Conservation (phyloP, 768 basidiomycete species). For the Russula brevipes region DNA sequence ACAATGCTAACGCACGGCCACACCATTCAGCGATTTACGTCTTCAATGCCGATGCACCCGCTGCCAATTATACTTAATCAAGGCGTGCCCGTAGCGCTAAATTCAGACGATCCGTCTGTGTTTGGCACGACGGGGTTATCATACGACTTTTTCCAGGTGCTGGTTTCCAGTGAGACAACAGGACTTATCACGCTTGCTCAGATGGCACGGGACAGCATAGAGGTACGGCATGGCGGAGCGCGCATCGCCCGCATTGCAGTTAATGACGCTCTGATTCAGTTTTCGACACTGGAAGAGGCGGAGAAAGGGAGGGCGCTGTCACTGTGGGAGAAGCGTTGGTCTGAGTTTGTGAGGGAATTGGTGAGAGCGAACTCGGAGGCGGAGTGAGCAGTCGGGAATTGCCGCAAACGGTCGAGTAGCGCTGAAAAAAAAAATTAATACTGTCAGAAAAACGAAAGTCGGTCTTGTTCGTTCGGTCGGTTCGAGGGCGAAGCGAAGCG, state of each 20-base stretch:
- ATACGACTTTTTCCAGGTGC: slow-evolving; percentile 75
- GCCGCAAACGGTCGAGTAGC: background rate
- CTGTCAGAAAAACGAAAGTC: too few species aligned
- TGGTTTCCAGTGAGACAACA: slow-evolving; percentile 63
- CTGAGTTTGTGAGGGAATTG: slow-evolving; percentile 7
- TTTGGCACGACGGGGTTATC: slow-evolving; percentile 77
- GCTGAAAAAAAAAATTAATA: too few species aligned
- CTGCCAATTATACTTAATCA: slow-evolving; percentile 67
- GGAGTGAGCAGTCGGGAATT: slow-evolving; percentile 1
- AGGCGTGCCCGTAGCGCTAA: slow-evolving; percentile 64
- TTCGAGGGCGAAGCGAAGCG: too few species aligned
- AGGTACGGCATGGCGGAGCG: slow-evolving; percentile 34
- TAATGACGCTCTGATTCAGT: slow-evolving; percentile 8
- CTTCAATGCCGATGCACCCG: slow-evolving; percentile 78
- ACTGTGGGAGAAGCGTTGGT: slow-evolving; percentile 13
- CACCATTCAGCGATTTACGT: slow-evolving; percentile 53
- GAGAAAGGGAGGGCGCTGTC: slow-evolving; percentile 14
- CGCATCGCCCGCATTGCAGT: background rate
- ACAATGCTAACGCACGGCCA: too few species aligned
- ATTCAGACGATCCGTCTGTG: slow-evolving; percentile 70
- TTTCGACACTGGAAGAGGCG: slow-evolving; percentile 3
- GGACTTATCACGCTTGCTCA: slow-evolving; percentile 58
- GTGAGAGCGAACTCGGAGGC: background rate
- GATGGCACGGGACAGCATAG: slow-evolving; percentile 61
- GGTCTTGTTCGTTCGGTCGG: too few species aligned